Percentiles rank a stretch among this genome's conserved stretches.
phyloP scores from a whole-genome alignment of 495 filamentous ascomycete species.

The Aspergillus bertholletiae region DNA sequence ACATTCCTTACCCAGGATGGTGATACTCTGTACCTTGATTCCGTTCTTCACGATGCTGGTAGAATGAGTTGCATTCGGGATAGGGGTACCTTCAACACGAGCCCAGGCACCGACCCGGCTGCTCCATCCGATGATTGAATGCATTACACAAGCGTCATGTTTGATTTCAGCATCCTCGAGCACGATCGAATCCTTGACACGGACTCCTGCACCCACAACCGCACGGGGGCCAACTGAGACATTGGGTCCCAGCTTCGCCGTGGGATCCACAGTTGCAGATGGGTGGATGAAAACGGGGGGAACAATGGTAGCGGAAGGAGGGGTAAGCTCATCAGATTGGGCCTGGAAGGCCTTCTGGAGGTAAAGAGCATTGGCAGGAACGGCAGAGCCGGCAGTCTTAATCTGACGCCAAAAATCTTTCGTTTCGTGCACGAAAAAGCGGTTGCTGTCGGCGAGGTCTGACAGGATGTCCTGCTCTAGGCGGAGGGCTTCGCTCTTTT shows the following conservation, averaged over 20 bases:
- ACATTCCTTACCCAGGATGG: conserved; percentile 96
- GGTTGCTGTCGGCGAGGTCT: conserved; percentile 93
- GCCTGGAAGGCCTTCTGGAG: conserved; percentile 90
- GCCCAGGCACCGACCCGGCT: conserved; percentile 97
- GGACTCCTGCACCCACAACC: conserved; percentile 78
- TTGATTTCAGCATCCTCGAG: conserved; percentile 94
- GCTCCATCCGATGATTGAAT: conserved; percentile 96
- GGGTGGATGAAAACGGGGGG: conserved; percentile 97
- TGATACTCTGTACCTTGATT: conserved; percentile 98
- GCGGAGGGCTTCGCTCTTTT: conserved; percentile 84
- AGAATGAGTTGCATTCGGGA: conserved; percentile 80
- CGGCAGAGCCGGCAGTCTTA: conserved; percentile 96
- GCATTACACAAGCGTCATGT: conserved; percentile 94
- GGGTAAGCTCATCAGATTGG: conserved; percentile 75
- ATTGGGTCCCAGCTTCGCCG: conserved; percentile 94
- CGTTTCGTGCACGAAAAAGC: conserved; percentile 98
- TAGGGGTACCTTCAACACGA: conserved; percentile 93
- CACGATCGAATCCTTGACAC: conserved; percentile 94
- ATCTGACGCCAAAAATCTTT: conserved; percentile 99
- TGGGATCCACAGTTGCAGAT: conserved; percentile 86
- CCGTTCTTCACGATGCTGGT: conserved; percentile 97
- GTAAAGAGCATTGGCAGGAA: conserved; percentile 96
- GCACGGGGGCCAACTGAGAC: conserved; percentile 91
- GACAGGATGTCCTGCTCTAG: conserved; percentile 97
- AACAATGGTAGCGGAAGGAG: conserved; percentile 84